Evolutionary conservation across 495 filamentous ascomycete species (phyloP).

Genomic region (Daldinia grandis): DNA sequence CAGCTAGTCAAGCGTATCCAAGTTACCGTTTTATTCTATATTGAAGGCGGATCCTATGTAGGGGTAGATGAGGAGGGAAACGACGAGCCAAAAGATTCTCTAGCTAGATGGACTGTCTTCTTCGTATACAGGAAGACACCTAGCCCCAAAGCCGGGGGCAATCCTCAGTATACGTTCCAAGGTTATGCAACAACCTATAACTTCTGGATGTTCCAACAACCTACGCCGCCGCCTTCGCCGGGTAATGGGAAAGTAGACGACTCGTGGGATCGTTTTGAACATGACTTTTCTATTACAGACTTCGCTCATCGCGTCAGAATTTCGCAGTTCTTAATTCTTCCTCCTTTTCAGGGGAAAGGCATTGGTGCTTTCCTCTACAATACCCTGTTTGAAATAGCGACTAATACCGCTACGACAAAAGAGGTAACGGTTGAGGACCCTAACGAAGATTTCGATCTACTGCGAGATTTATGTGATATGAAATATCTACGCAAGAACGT

Average conservation of each 20-base stretch:
- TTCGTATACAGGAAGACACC: conserved; percentile 77
- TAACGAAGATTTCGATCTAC: conserved; percentile 90
- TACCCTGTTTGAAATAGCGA: conserved; percentile 72
- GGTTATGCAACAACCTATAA: conserved; percentile 91
- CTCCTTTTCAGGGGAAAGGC: conserved; percentile 80
- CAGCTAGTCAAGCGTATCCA: conserved; percentile 79
- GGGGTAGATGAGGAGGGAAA: conserved; percentile 73
- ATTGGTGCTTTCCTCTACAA: conserved; percentile 85
- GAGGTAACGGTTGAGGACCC: conserved; percentile 97
- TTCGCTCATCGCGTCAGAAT: conserved; percentile 80
- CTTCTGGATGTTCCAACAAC: conserved; percentile 70
- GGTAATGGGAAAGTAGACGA: conserved; percentile 18
- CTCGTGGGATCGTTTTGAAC: conserved; percentile 40
- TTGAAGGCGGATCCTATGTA: conserved; percentile 84
- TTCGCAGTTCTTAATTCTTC: conserved; percentile 93
- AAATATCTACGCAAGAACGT: conserved; percentile 64
- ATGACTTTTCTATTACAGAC: conserved; percentile 42
- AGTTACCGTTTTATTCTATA: conserved; percentile 84
- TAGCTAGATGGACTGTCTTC: conserved; percentile 87
- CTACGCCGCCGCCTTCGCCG: conserved; percentile 26
- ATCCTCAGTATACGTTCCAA: conserved; percentile 73
- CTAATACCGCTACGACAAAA: conserved; percentile 66
- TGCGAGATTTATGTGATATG: conserved; percentile 86
- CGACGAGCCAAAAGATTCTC: conserved; percentile 71
- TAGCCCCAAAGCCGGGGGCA: conserved; percentile 52